Evolutionary conservation across 345 rosid species (phyloP).

Genomic region (Corymbia maculata): DNA sequence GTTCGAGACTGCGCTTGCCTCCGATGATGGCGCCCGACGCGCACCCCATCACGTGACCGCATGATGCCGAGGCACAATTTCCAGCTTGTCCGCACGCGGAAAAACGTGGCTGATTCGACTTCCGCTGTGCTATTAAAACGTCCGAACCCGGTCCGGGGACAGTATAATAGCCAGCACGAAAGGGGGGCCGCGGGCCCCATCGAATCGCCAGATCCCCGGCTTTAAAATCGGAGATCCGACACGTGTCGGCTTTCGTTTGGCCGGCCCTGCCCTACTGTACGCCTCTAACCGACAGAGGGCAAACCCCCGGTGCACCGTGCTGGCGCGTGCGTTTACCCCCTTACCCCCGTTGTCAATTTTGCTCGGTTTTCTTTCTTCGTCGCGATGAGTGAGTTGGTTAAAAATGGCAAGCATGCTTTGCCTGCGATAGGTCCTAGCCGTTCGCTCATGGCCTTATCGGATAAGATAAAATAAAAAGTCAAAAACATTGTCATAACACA

Average conservation of each 20-base stretch:
- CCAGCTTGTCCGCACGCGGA: neutral
- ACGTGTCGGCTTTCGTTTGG: neutral
- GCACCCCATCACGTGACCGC: neutral
- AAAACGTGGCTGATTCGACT: neutral
- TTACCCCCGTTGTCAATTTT: neutral
- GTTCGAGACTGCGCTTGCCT: neutral
- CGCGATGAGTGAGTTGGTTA: neutral
- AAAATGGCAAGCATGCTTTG: neutral
- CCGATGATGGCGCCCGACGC: neutral
- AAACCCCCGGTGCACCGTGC: neutral
- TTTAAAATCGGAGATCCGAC: neutral
- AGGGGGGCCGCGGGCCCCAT: neutral
- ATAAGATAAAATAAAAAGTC: neutral
- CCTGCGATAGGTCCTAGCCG: neutral
- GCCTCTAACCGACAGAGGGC: neutral
- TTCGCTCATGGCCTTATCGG: neutral
- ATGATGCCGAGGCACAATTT: neutral
- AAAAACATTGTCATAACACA: neutral
- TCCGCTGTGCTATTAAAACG: neutral
- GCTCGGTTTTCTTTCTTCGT: neutral
- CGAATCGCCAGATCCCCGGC: neutral
- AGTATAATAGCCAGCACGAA: neutral
- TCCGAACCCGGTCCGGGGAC: neutral
- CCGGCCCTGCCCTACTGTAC: neutral
- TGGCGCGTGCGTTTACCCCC: neutral